A percentile compares a stretch with the other conserved stretches of the same genome.
These are phyloP conservation scores for Phalaenopsis equestris DNA, from an alignment of 106 monocot genomes.

Conservation along the genomic window DNA sequence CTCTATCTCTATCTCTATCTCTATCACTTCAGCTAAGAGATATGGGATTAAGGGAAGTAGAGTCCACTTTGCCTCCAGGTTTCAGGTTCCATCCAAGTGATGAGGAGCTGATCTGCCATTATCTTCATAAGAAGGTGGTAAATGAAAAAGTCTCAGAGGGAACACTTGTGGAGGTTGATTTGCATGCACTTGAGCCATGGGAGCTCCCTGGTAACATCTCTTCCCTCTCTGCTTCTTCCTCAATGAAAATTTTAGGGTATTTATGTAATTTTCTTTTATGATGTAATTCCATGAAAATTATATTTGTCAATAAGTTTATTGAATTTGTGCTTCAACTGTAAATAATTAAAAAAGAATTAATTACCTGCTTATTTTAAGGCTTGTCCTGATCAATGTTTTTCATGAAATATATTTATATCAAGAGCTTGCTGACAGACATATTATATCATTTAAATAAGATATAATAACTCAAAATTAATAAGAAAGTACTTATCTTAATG, in stretches of 20 bases:
- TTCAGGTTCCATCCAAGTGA: constrained; percentile 94
- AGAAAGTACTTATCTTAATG: no score
- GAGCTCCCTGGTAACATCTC: constrained; percentile 69
- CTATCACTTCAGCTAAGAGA: constrained; percentile 3
- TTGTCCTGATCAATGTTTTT: no score
- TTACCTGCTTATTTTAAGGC: no score
- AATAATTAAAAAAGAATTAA: no score
- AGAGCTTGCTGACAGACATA: no score
- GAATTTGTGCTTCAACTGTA: no score
- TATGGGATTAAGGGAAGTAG: constrained; percentile 72
- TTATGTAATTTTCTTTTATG: no score
- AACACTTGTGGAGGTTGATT: constrained; percentile 85
- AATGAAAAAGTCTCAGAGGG: constrained; percentile 38
- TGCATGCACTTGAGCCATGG: constrained; percentile 82
- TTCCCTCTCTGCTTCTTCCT: background rate
- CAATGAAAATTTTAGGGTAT: background rate
- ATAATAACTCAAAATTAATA: no score
- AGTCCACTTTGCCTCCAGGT: constrained; percentile 69
- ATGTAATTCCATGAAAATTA: no score
- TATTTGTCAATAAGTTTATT: no score
- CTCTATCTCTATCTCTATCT: constrained; percentile 4
- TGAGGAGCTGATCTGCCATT: constrained; percentile 82
- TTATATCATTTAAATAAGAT: no score
- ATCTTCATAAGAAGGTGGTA: constrained; percentile 78
- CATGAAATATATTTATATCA: no score